A percentile compares a stretch with the other conserved stretches of the same genome.
phyloP scores from a whole-genome alignment of 495 filamentous ascomycete species.

The Hyaloscypha hepaticicola region DNA sequence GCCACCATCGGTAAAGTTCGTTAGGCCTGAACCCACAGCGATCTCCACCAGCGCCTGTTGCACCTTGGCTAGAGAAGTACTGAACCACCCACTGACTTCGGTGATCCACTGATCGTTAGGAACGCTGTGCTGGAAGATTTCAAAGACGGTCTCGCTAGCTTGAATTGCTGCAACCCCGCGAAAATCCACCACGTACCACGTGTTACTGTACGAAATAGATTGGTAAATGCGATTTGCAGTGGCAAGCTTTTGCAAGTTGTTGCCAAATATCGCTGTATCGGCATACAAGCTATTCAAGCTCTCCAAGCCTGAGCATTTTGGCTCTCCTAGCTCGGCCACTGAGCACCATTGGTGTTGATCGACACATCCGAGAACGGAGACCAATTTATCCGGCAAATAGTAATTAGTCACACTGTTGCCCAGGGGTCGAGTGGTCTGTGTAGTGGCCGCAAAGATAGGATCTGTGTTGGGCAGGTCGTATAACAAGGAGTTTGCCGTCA shows the following conservation, averaged over 20 bases:
- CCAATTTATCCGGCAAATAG: too few relatives aligned
- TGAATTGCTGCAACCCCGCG: slow-evolving; percentile 8
- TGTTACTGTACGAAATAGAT: neutral
- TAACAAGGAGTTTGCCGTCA: slow-evolving; percentile 29
- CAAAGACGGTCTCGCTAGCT: slow-evolving; percentile 15
- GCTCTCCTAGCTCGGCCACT: neutral
- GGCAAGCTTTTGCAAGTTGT: slow-evolving; percentile 2
- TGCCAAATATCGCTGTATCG: neutral
- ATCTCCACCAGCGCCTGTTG: slow-evolving; percentile 20
- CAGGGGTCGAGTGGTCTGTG: too few relatives aligned
- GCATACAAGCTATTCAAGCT: neutral
- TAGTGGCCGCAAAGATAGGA: slow-evolving; percentile 31
- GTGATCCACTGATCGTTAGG: slow-evolving; percentile 25
- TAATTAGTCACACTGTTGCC: too few relatives aligned
- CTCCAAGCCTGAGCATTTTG: slow-evolving; percentile 4
- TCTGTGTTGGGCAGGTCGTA: slow-evolving; percentile 32
- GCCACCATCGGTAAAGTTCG: neutral
- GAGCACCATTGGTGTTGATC: slow-evolving; percentile 38
- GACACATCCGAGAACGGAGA: slow-evolving; percentile 27
- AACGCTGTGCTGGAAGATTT: neutral
- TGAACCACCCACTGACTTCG: slow-evolving; percentile 24
- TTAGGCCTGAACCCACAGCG: slow-evolving; percentile 25
- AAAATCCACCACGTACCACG: slow-evolving; percentile 4
- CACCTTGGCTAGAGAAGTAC: slow-evolving; percentile 15
- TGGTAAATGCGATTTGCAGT: neutral